A percentile compares a stretch with the other conserved stretches of the same genome.
phyloP scores from a whole-genome alignment of 345 rosid species.

The Stellera chamaejasme region DNA sequence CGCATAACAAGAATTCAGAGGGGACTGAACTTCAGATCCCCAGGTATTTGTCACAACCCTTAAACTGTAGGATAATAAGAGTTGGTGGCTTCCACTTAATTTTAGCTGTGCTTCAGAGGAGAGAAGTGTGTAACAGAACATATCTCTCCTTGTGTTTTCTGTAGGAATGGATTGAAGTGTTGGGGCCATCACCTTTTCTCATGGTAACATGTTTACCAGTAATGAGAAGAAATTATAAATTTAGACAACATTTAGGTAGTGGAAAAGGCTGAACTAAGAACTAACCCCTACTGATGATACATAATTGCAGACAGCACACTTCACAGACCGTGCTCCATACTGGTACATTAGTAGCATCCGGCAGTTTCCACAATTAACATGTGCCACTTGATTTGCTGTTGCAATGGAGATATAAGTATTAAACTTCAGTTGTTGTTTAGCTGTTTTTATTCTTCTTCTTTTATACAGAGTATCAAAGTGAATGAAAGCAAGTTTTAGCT shows the following conservation, averaged over 20 bases:
- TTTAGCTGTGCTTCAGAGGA: too few relatives aligned
- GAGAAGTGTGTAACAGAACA: too few relatives aligned
- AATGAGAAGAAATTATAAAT: too few relatives aligned
- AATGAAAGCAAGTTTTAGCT: not conserved
- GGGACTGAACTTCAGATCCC: too few relatives aligned
- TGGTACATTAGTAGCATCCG: constrained; percentile 93
- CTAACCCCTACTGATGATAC: constrained; percentile 83
- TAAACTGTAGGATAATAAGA: too few relatives aligned
- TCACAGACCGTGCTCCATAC: constrained; percentile 87
- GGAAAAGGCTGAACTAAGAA: constrained; percentile 25
- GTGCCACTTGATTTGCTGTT: constrained; percentile 94
- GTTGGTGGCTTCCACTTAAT: too few relatives aligned
- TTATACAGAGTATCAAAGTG: not conserved
- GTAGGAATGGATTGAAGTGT: too few relatives aligned
- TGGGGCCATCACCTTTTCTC: not conserved
- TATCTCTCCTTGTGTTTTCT: not conserved
- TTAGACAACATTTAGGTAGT: constrained; percentile 1
- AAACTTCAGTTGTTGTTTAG: constrained; percentile 1
- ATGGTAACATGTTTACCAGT: not conserved
- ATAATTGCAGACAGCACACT: constrained; percentile 92
- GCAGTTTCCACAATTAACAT: constrained; percentile 91
- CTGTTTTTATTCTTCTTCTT: too few relatives aligned
- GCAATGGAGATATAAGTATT: not conserved
- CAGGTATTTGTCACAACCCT: too few relatives aligned
- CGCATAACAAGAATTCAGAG: too few relatives aligned